Evolutionary conservation across 148 eudicot genomes (phyloP).

Genomic region (Agrostemma githago): DNA sequence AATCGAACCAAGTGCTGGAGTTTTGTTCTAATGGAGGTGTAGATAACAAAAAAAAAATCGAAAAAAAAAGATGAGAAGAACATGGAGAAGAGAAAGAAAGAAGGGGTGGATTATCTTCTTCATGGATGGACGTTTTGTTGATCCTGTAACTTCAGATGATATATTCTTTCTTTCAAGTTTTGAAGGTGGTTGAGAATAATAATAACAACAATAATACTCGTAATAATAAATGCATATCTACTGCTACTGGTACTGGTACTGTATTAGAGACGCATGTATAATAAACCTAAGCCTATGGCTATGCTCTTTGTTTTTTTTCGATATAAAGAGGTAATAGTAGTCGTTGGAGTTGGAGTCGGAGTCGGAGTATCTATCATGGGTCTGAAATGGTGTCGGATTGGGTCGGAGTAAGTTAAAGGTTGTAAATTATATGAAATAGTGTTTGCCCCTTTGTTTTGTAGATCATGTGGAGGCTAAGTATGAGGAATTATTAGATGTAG

Average conservation of each 20-base stretch:
- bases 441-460: conserved; percentile 18
- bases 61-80: conserved; percentile 13
- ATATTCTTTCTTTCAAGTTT: conserved; percentile 15
- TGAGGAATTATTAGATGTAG: not conserved
- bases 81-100: conserved; percentile 18
- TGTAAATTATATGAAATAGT: conserved; percentile 19
- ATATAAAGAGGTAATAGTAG: conserved; percentile 3
- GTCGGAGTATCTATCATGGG: not conserved
- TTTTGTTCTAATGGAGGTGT: not conserved
- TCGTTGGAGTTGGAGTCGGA: not conserved
- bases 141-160: conserved; percentile 14
- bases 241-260: not conserved
- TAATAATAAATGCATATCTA: too few relatives aligned
- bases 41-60: conserved; percentile 4
- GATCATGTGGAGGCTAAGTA: conserved; percentile 21
- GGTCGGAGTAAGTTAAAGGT: conserved; percentile 9
- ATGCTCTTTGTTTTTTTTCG: conserved; percentile 4
- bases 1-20: conserved; percentile 1
- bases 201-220: not conserved
- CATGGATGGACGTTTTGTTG: conserved; percentile 23
- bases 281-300: not conserved
- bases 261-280: conserved; percentile 6
- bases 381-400: not conserved
- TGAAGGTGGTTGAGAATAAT: conserved; percentile 3
- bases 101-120: conserved; percentile 21